Base-by-base conservation (phyloP, 805 yeast genomes). In the Kuraishia piskuri region DNA sequence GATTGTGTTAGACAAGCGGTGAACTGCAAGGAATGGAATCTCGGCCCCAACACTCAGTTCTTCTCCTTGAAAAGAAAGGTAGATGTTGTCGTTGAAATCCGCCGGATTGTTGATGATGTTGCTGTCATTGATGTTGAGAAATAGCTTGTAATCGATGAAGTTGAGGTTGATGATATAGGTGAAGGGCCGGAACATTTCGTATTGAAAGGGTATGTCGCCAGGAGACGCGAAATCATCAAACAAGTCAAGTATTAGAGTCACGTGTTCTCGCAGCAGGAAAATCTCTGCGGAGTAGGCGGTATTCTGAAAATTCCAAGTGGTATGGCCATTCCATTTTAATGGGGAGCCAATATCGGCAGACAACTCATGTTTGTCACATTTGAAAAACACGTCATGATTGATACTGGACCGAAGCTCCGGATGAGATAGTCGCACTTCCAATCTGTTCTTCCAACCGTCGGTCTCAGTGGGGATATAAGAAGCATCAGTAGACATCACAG, bases 91-190 rank as follows among this genome's bases (percentile, higher is more conserved):
- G 52, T 79, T 80, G 59, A 86, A 82, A 62, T 90, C 97, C 46
- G 90, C 69, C 0, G 98, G 96, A 60, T 90, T 88, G 66, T 90
- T 87, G 58, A 94, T 84, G 61, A 94, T 88, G 64, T 94, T 94
- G 46, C 82, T 80, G 61, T 90, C 96, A 65, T 94, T 94, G 24
- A 90, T 84, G 64, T 91, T 91, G 54, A 92, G 66, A 62, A 72
- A 87, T 7, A 92, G 66, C 31, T 79, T 76, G 59, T 86, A 85
- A 44, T 79, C 68, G 3, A 61, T 55, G 22, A 89, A 61, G 1
- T 72, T 67, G 90, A 96, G 86, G 36, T 76, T 72, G 22, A 90
- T 57, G 0, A 65, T 62, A 64, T 89, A 89, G 3, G 70, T 68
- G 54, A 83, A 83, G 0, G 97, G 96, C 20, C 91, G 74, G 65